phyloP scores from a whole-genome alignment of 1,139 yeast species.

The Hyphopichia fennica region DNA sequence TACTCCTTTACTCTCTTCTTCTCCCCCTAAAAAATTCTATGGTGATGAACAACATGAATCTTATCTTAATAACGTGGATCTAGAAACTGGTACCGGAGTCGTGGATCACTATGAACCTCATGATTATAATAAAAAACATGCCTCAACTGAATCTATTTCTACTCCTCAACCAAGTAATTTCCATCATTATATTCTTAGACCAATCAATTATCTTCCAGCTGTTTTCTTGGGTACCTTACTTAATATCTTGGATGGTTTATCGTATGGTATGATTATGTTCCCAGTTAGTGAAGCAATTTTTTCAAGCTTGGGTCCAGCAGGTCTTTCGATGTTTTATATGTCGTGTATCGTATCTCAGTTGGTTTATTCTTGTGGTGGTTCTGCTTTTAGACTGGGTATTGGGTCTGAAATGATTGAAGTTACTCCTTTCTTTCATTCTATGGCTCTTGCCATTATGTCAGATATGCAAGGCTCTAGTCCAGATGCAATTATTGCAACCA shows the following conservation, averaged over 20 bases:
- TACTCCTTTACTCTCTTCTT: background rate
- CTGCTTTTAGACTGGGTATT: slow-evolving; percentile 83
- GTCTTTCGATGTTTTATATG: slow-evolving; percentile 90
- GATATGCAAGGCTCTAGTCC: slow-evolving; percentile 52
- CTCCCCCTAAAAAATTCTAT: background rate
- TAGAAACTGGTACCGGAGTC: slow-evolving; percentile 10
- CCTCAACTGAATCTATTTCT: no score
- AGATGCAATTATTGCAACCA: slow-evolving; percentile 77
- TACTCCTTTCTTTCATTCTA: slow-evolving; percentile 94
- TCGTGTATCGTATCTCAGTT: slow-evolving; percentile 87
- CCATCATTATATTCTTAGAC: slow-evolving; percentile 28
- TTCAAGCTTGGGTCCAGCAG: slow-evolving; percentile 78
- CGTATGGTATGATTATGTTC: slow-evolving; percentile 96
- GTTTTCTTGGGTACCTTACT: slow-evolving; percentile 81
- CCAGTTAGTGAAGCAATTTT: slow-evolving; percentile 84
- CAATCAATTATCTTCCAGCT: slow-evolving; percentile 62
- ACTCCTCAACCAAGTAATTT: slow-evolving; percentile 8
- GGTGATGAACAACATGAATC: background rate
- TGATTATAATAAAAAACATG: no score
- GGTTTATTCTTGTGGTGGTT: slow-evolving; percentile 86
- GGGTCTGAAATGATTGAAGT: slow-evolving; percentile 99
- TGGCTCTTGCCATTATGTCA: slow-evolving; percentile 73
- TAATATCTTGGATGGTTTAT: slow-evolving; percentile 87
- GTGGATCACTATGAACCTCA: background rate
- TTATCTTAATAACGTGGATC: slow-evolving; percentile 8